Evolutionary conservation across 345 rosid genomes (phyloP), one percentile per base, ranked within the genome.

Genomic region (Capsella bursapastoris): DNA sequence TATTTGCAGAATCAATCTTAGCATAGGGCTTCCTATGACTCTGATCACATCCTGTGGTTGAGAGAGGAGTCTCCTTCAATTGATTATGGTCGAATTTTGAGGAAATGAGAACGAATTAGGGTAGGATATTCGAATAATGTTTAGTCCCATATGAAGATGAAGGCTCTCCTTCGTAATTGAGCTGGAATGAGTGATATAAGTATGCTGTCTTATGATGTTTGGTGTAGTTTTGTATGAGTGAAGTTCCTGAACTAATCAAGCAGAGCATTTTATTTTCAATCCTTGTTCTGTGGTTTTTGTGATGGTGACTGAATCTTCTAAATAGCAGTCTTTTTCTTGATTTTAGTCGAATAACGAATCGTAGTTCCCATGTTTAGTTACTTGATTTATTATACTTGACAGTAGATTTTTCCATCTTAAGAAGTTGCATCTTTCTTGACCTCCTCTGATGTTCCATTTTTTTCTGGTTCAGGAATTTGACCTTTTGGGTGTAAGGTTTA

Each of bases 11-110:
- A 50, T 60, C 64, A 57, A 7, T 56, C 65, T 73, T 55, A 43
- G 37, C 37, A 2, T 55, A 35, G 31, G 16, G 31, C 12, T 55
- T 49, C n/a, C 22, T 6, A 45, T 34, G 31, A 53, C 29, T 65
- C 52, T 8, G 34, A 16, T 45, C 22, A n/a, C 13, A 37, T 48
- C 34, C 10, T 63, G 43, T 63, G 55, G 28, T 35, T 73, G n/a
- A 9, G 57, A 66, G 9, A 67, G 44, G 53, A 57, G 72, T n/a
- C 37, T 74, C 61, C 66, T 67, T 41, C 4, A 44, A 34, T 37
- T 35, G 58, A 37, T 3, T 57, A 40, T 27, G 79, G 61, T 49
- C 49, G 38, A 6, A 43, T 18, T 75, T 60, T 27, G 58, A 56
- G 32, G 41, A 74, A 28, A 0, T 61, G 18, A 10, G 43, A 58